Percentiles rank a stretch among this genome's conserved stretches.
These are phyloP conservation scores for Adiantum capillusveneris DNA, from an alignment of 75 land plant genomes.

Conservation along the genomic window DNA sequence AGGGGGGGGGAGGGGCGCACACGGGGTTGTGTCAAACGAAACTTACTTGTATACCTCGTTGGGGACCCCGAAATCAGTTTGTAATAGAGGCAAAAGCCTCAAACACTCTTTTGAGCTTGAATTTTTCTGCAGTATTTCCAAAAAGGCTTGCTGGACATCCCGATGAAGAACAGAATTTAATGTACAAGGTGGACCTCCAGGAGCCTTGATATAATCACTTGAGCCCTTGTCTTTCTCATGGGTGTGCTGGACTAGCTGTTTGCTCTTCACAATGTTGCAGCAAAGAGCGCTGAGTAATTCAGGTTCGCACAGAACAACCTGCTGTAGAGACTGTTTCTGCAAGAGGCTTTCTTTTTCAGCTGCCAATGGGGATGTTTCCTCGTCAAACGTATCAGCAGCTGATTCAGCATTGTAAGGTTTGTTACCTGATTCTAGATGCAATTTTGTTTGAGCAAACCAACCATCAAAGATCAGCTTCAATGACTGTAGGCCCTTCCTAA, in stretches of 20 bases:
- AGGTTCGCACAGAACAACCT: constrained; percentile 32
- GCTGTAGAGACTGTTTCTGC: constrained; percentile 19
- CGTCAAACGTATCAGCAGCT: too few relatives aligned
- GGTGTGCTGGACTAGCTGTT: constrained; percentile 9
- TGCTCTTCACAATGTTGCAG: constrained; percentile 46
- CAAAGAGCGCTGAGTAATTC: constrained; percentile 60
- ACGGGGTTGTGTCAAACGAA: too few relatives aligned
- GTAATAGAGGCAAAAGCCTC: constrained; percentile 51
- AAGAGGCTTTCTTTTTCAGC: too few relatives aligned
- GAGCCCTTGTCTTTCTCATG: not conserved
- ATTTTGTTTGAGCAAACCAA: not conserved
- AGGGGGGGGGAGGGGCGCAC: too few relatives aligned
- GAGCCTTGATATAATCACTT: too few relatives aligned
- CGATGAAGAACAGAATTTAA: constrained; percentile 16
- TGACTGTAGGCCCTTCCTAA: not conserved
- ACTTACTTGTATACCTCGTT: constrained; percentile 62
- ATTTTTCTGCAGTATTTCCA: constrained; percentile 41
- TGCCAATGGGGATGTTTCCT: too few relatives aligned
- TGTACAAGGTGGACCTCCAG: too few relatives aligned
- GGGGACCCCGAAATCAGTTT: constrained; percentile 44
- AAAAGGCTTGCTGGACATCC: constrained; percentile 56
- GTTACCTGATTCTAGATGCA: not conserved
- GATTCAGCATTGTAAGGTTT: not conserved
- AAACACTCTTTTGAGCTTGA: constrained; percentile 42
- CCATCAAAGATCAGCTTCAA: constrained; percentile 3